These are phyloP conservation scores for Penicillium taxi DNA, from an alignment of 495 filamentous ascomycete genomes.

Conservation along the genomic window DNA sequence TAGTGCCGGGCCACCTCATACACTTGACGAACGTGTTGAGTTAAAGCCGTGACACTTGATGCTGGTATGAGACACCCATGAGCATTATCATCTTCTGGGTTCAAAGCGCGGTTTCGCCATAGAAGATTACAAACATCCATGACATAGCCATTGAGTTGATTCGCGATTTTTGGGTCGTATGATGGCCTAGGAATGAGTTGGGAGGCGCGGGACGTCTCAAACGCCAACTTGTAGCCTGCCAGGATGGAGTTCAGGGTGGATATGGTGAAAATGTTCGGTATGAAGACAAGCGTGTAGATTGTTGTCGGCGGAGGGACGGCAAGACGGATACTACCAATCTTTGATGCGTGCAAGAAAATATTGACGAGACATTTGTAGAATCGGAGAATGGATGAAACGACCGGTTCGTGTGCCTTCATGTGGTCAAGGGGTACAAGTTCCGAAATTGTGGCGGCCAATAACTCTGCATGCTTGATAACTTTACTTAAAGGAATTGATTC, in stretches of 20 bases:
- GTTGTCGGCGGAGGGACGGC: conserved; percentile 58
- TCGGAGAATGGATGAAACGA: conserved; percentile 44
- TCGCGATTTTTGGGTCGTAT: conserved; percentile 46
- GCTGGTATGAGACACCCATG: conserved; percentile 59
- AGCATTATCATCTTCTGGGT: conserved; percentile 58
- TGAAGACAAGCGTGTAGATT: conserved; percentile 64
- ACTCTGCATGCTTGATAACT: conserved; percentile 52
- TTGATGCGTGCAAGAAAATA: conserved; percentile 46
- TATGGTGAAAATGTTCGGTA: conserved; percentile 51
- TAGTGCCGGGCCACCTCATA: conserved; percentile 27
- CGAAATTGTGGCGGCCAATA: conserved; percentile 54
- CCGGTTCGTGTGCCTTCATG: conserved; percentile 14
- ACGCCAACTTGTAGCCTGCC: conserved; percentile 62
- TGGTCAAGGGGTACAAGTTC: conserved; percentile 32
- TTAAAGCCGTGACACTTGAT: conserved; percentile 41
- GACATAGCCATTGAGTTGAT: conserved; percentile 74
- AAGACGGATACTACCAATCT: conserved; percentile 49
- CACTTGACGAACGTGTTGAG: conserved; percentile 35
- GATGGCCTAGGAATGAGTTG: conserved; percentile 30
- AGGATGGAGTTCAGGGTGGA: conserved; percentile 64
- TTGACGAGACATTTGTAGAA: conserved; percentile 58
- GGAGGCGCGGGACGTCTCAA: conserved; percentile 55
- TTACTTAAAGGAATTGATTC: conserved; percentile 34
- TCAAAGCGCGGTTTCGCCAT: conserved; percentile 73
- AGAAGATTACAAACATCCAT: conserved; percentile 87